These are phyloP conservation scores for Pseudevernia furfuracea DNA, from an alignment of 495 filamentous ascomycete genomes.

Conservation along the genomic window DNA sequence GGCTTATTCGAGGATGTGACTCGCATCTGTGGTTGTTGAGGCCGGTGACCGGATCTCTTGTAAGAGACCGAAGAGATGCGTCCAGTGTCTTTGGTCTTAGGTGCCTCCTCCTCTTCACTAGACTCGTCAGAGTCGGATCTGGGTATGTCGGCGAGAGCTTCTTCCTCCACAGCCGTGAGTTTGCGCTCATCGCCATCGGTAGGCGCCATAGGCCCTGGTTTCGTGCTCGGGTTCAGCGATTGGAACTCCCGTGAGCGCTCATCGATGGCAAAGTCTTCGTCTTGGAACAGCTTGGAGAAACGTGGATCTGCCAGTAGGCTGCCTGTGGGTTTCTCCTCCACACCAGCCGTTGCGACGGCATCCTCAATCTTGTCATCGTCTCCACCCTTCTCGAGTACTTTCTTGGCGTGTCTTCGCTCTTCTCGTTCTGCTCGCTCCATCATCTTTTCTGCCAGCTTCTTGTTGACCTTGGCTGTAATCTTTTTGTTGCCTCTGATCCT, in stretches of 20 bases:
- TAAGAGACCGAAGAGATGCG: slow-evolving; percentile 63
- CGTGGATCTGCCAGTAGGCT: slow-evolving; percentile 72
- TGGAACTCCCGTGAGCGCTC: slow-evolving; percentile 83
- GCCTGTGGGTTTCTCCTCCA: slow-evolving; percentile 27
- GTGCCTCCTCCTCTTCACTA: slow-evolving; percentile 40
- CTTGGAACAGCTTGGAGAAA: slow-evolving; percentile 84
- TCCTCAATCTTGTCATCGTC: slow-evolving; percentile 40
- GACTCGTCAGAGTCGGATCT: slow-evolving; percentile 32
- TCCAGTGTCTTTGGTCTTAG: slow-evolving; percentile 35
- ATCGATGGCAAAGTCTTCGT: slow-evolving; percentile 86
- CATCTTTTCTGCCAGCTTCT: slow-evolving; percentile 74
- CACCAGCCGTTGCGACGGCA: slow-evolving; percentile 22
- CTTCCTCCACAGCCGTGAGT: slow-evolving; percentile 62
- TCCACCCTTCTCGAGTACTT: slow-evolving; percentile 49
- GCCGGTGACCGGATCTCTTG: slow-evolving; percentile 46
- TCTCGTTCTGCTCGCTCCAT: slow-evolving; percentile 72
- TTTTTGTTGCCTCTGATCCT: slow-evolving; percentile 90
- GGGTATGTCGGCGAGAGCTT: slow-evolving; percentile 46
- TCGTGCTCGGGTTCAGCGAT: slow-evolving; percentile 76
- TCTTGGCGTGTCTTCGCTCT: slow-evolving; percentile 54
- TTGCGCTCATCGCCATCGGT: slow-evolving; percentile 40
- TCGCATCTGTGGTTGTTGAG: slow-evolving; percentile 52
- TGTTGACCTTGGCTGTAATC: slow-evolving; percentile 83
- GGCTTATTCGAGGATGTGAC: slow-evolving; percentile 46
- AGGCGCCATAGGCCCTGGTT: slow-evolving; percentile 28